phyloP scores from a whole-genome alignment of 306 rosid genomes.

The Acacia acuminata region DNA sequence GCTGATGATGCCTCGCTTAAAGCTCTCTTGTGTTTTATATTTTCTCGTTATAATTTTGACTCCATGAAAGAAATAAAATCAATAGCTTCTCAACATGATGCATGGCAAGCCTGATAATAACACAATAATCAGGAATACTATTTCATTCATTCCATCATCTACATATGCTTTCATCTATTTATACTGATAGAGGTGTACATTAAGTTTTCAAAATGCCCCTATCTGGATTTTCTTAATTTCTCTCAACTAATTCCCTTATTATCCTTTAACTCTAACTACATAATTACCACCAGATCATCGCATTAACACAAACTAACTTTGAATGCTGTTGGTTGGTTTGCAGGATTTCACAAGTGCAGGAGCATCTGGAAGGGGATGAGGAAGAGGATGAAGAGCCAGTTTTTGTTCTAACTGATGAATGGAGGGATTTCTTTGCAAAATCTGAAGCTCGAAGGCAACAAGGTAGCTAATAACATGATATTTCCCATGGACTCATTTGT shows the following conservation, averaged over 20 bases:
- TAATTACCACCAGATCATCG: background rate
- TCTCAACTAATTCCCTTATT: background rate
- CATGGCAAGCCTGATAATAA: background rate
- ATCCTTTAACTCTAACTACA: background rate
- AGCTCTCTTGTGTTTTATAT: background rate
- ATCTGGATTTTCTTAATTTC: too few species aligned
- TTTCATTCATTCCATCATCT: background rate
- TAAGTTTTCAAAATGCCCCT: too few species aligned
- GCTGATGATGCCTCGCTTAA: background rate
- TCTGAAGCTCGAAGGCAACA: conserved; percentile 69
- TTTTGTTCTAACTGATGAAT: conserved; percentile 72
- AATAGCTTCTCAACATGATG: too few species aligned
- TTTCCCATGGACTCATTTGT: background rate
- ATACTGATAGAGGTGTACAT: background rate
- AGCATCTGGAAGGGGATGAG: conserved; percentile 39
- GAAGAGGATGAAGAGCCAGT: conserved; percentile 70
- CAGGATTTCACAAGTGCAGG: conserved; percentile 55
- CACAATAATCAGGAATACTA: background rate
- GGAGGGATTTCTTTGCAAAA: conserved; percentile 81
- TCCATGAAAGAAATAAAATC: background rate
- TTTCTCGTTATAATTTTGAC: conserved; percentile 10
- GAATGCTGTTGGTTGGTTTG: conserved; percentile 18
- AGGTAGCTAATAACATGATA: conserved; percentile 40
- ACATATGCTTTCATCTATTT: background rate
- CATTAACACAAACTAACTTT: background rate